A percentile compares a stretch with the other conserved stretches of the same genome.
Conservation (phyloP, 1,139 yeast species). For the Suhomyces maxii region DNA sequence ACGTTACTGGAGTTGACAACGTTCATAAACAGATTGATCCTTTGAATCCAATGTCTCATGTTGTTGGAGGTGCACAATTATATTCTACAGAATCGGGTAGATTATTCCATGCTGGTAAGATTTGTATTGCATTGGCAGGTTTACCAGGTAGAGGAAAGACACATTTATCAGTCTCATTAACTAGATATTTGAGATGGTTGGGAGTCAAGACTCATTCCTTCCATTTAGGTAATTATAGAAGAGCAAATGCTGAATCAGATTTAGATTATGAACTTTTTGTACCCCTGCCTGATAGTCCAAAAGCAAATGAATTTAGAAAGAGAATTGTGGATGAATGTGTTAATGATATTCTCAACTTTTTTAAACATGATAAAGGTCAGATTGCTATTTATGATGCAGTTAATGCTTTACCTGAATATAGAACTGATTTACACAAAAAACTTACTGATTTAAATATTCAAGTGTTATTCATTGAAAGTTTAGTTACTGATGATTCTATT, state of each 20-base stretch:
- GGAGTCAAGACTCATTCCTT: constrained; percentile 92
- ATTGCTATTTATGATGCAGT: constrained; percentile 96
- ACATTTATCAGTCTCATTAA: constrained; percentile 84
- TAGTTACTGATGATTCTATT: constrained; percentile 71
- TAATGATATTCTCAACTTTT: constrained; percentile 69
- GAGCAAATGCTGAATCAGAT: constrained; percentile 54
- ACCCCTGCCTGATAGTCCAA: constrained; percentile 54
- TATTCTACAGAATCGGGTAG: constrained; percentile 89
- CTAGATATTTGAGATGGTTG: constrained; percentile 89
- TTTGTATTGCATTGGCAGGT: constrained; percentile 87
- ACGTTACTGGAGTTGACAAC: constrained; percentile 49
- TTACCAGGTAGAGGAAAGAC: constrained; percentile 97
- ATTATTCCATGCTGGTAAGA: constrained; percentile 92
- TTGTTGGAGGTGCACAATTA: constrained; percentile 59
- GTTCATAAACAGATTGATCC: constrained; percentile 56
- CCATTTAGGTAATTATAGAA: constrained; percentile 90
- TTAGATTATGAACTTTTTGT: constrained; percentile 73
- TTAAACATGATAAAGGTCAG: constrained; percentile 77
- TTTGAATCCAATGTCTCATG: constrained; percentile 49
- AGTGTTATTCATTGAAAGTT: constrained; percentile 83
- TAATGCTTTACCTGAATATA: constrained; percentile 72
- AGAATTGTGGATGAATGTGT: constrained; percentile 65
- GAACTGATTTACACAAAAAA: constrained; percentile 55
- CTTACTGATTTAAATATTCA: constrained; percentile 65
- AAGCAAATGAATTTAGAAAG: constrained; percentile 57